phyloP scores from a whole-genome alignment of 768 basidiomycete genomes.

The Mycena crocata region DNA sequence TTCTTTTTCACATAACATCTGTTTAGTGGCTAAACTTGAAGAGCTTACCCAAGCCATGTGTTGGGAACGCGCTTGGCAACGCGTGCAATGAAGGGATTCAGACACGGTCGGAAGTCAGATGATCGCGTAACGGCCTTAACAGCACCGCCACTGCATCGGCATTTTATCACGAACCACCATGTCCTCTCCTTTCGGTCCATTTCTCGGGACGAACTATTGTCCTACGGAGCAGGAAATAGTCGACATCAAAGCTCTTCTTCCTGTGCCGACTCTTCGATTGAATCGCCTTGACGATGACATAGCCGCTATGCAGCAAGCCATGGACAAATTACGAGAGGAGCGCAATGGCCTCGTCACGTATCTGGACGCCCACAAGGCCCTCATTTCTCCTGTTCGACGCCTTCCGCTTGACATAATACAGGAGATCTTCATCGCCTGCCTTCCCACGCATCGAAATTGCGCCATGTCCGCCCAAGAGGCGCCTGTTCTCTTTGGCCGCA shows the following conservation, averaged over 20 bases:
- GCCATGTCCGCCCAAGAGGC: constrained; percentile 1
- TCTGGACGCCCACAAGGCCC: neutral
- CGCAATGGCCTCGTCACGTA: neutral
- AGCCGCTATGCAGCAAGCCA: neutral
- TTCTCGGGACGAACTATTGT: constrained; percentile 22
- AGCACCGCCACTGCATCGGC: too few species aligned
- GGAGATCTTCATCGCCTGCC: constrained; percentile 3
- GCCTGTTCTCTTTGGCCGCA: neutral
- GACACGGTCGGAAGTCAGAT: too few species aligned
- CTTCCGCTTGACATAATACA: neutral
- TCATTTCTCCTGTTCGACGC: neutral
- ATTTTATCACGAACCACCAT: too few species aligned
- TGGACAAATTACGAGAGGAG: constrained; percentile 2
- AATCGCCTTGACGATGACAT: constrained; percentile 4
- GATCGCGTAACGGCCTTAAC: too few species aligned
- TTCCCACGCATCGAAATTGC: constrained; percentile 5
- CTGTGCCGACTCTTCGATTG: neutral
- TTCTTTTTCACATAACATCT: too few species aligned
- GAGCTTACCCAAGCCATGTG: too few species aligned
- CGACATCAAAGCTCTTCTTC: constrained; percentile 10
- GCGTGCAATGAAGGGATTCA: too few species aligned
- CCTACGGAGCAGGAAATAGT: constrained; percentile 12
- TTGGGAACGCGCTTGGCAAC: too few species aligned
- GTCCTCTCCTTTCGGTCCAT: constrained; percentile 11
- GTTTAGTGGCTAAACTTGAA: too few species aligned